Base-by-base conservation (phyloP, 1,284 basidiomycete species). In the Abortiporus biennis region DNA sequence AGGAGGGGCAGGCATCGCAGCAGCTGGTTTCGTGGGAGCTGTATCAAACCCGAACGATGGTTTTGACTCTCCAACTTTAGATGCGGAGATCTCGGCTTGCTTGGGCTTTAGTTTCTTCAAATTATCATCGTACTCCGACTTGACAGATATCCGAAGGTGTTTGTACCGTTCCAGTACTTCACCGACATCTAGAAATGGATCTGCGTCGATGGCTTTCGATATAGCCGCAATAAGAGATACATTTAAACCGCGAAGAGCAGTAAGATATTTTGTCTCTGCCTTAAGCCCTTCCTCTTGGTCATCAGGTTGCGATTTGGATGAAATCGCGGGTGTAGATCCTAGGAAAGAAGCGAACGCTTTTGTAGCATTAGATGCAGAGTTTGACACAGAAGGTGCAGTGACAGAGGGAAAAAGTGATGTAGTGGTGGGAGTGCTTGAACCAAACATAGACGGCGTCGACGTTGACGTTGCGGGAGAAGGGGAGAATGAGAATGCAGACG, bases 171-270 rank as follows among this genome's bases (percentile, higher is more conserved):
- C 73, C n/a, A 82, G 48, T 6, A 89, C 52, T 6, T 63, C 61
- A 3, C 72, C 66, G 3, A 92, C 62, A 53, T 94, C 80, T n/a
- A 68, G 58, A 59, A 92, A 92, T 1, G 86, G 81, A 59, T 94
- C 88, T 6, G 72, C 64, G 22, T 86, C 78, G 16, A 91, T 62
- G 3, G 76, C 72, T 40, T 75, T 72, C 11, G 75, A 70, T 36
- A 92, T 63, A 23, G 79, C 74, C 3, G 75, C 66, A 23, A 87
- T 55, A 52, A 92, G 69, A 0, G 87, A 85, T 16, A 76, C 62
- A 56, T 94, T 94, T 35, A 94, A 71, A 9, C 90, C 90, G 15
- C 91, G 81, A 15, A 94, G 69, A 5, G 80, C 76, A 29, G 71
- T 79, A 63, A 80, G 90, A 61, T 89, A 93, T 32, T 71, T 64